phyloP scores from a whole-genome alignment of 202 grass and related monocot species.

The Zoysia matrella region DNA sequence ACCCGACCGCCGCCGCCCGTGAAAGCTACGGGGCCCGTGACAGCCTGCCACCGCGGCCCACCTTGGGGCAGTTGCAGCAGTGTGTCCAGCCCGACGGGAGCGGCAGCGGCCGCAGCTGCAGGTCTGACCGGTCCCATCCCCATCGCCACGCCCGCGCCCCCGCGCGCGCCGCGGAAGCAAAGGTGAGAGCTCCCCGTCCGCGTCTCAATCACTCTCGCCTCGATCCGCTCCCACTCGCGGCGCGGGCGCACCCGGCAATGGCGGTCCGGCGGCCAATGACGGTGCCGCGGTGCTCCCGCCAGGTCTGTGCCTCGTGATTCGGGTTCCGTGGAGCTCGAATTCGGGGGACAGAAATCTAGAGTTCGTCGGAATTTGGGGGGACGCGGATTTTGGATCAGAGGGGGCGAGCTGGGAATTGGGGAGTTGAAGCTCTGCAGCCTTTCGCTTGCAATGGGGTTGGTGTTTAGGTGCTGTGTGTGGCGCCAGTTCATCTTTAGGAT shows the following conservation, averaged over 20 bases:
- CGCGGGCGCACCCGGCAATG: no score
- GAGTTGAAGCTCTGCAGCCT: constrained; percentile 2
- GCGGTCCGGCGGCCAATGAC: constrained; percentile 37
- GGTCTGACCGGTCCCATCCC: constrained; percentile 23
- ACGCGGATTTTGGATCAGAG: constrained; percentile 46
- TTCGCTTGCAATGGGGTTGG: neutral
- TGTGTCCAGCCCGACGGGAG: constrained; percentile 20
- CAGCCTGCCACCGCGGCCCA: neutral
- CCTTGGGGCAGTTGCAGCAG: constrained; percentile 7
- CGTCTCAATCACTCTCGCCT: no score
- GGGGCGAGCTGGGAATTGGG: constrained; percentile 27
- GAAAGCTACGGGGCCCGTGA: neutral
- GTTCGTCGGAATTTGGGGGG: constrained; percentile 40
- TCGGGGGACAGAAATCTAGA: constrained; percentile 25
- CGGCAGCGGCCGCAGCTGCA: constrained; percentile 1
- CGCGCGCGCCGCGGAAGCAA: neutral
- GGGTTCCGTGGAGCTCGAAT: constrained; percentile 37
- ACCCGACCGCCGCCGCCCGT: neutral
- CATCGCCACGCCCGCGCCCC: neutral
- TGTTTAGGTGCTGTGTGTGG: neutral
- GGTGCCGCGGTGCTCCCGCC: neutral
- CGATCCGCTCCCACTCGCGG: no score
- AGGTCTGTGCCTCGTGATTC: constrained; percentile 3
- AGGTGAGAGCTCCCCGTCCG: constrained; percentile 30
- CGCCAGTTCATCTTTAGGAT: neutral